Evolutionary conservation across 1,284 basidiomycete genomes (phyloP).

Genomic region (Phellopilus nigrolimitatus): DNA sequence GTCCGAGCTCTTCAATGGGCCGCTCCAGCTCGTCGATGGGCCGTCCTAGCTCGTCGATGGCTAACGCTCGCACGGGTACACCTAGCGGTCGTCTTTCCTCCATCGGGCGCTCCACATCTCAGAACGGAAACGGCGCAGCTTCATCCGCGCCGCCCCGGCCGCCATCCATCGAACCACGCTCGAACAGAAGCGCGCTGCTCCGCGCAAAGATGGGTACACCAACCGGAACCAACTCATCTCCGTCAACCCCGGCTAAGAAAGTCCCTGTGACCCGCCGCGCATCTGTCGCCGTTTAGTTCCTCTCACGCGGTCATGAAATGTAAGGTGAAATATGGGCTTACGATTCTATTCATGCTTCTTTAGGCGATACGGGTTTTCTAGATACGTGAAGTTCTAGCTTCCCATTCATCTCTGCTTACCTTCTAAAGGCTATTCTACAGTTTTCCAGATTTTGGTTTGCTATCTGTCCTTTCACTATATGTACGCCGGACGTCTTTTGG

Average conservation of each 20-base stretch:
- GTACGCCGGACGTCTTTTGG: neutral
- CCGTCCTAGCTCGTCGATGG: conserved; percentile 20
- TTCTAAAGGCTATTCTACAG: too few species aligned
- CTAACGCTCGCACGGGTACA: neutral
- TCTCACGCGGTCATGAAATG: too few species aligned
- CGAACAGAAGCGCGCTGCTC: conserved; percentile 70
- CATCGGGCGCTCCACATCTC: conserved; percentile 19
- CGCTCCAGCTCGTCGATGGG: conserved; percentile 23
- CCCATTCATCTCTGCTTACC: too few species aligned
- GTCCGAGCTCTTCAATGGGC: conserved; percentile 8
- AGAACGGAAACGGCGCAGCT: conserved; percentile 24
- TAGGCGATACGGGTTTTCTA: too few species aligned
- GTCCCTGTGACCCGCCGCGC: conserved; percentile 8
- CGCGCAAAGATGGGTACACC: conserved; percentile 34
- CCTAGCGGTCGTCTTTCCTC: neutral
- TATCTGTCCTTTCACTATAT: neutral
- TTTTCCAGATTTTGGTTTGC: neutral
- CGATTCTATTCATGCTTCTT: too few species aligned
- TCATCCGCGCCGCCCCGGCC: conserved; percentile 37
- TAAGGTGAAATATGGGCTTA: too few species aligned
- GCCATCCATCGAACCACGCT: conserved; percentile 60
- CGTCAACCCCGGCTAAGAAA: conserved; percentile 7
- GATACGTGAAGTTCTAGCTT: too few species aligned
- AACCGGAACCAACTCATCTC: neutral
- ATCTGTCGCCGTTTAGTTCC: conserved; percentile 6